These are phyloP conservation scores for Ramaria sp. DNA, from an alignment of 768 basidiomycete species.

Conservation along the genomic window DNA sequence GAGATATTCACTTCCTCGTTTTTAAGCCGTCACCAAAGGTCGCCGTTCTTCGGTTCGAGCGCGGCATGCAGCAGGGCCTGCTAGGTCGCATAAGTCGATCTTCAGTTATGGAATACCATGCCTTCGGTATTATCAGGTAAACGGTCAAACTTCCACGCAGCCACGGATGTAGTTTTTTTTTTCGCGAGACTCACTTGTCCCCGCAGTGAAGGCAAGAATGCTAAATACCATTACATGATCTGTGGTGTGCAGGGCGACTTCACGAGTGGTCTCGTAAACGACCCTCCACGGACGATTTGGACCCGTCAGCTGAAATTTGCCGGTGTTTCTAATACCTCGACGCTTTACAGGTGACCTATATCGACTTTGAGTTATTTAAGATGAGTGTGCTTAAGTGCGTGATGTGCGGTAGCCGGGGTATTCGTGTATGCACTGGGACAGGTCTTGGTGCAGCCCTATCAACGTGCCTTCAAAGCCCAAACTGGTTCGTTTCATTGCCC, in stretches of 20 bases:
- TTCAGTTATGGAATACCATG: constrained; percentile 71
- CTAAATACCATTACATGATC: constrained; percentile 72
- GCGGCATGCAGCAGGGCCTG: constrained; percentile 79
- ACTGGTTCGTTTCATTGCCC: constrained; percentile 37
- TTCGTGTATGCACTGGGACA: constrained; percentile 74
- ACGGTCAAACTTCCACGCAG: constrained; percentile 16
- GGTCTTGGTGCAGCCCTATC: constrained; percentile 73
- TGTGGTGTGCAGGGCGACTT: constrained; percentile 80
- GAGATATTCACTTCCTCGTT: neutral
- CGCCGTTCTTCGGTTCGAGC: constrained; percentile 65
- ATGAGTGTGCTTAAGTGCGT: neutral
- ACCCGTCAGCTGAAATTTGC: constrained; percentile 77
- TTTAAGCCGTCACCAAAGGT: constrained; percentile 83
- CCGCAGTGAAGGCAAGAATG: constrained; percentile 54
- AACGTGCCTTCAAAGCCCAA: constrained; percentile 61
- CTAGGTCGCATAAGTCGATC: constrained; percentile 64
- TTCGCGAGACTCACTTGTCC: neutral
- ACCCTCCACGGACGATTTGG: constrained; percentile 64
- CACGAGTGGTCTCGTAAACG: constrained; percentile 55
- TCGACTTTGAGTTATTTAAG: neutral
- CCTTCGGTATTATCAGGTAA: constrained; percentile 70
- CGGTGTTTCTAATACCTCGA: constrained; percentile 71
- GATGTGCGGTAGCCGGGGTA: constrained; percentile 28
- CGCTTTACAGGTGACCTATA: constrained; percentile 50
- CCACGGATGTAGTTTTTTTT: too few species aligned